Evolutionary conservation across 129 eudicot genomes (phyloP).

Genomic region (Artemisia annua): DNA sequence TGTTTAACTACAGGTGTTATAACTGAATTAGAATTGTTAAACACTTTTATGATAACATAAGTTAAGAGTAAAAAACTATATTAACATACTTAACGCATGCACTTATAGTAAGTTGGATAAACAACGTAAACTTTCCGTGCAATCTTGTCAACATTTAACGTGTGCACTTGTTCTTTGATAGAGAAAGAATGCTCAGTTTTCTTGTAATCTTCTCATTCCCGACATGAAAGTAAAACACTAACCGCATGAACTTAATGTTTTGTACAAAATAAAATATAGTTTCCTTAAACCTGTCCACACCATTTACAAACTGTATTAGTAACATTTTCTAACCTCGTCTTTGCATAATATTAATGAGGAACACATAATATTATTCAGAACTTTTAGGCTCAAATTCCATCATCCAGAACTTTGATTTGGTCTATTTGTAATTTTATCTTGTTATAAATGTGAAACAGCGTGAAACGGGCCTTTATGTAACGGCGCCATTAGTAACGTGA

Average conservation of each 20-base stretch:
- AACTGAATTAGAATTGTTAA: background rate
- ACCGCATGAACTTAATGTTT: conserved; percentile 10
- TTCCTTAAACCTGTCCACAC: background rate
- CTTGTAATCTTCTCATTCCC: background rate
- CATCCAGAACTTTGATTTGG: background rate
- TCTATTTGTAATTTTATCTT: background rate
- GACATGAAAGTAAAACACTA: conserved; percentile 13
- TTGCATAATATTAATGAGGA: background rate
- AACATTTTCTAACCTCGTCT: background rate
- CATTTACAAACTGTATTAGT: too few species aligned
- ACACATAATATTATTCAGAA: background rate
- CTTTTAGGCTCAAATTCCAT: background rate
- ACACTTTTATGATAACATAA: background rate
- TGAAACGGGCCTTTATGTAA: too few species aligned
- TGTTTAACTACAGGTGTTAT: background rate
- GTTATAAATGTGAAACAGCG: background rate
- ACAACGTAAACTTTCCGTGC: conserved; percentile 9
- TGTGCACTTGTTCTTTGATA: background rate
- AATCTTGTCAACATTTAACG: conserved; percentile 22
- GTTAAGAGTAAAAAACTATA: background rate
- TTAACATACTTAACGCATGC: conserved; percentile 20
- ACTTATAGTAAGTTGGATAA: background rate
- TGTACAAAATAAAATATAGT: background rate
- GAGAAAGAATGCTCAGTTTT: background rate
- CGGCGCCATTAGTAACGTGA: too few species aligned